Base-by-base conservation (phyloP, 2,329 filamentous ascomycete species). In the Arthrinium phaeospermum region DNA sequence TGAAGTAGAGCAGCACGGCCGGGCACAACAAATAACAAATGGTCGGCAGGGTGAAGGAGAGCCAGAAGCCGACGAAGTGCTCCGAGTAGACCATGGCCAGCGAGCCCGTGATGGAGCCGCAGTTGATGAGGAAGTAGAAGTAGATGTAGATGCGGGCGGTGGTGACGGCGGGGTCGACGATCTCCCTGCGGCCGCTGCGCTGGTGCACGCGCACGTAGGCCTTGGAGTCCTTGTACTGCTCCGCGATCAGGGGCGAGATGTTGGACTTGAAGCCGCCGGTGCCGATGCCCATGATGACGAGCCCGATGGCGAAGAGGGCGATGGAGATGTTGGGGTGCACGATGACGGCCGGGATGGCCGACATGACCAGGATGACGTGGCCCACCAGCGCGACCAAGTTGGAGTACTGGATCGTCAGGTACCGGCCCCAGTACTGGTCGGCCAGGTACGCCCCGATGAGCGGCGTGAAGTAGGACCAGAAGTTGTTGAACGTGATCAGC, bases 231-330 rank as follows among this genome's bases (percentile, higher is more conserved):
- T 85, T 86, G 80, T 92, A 91, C 81, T 94, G 92, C 78, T 94
- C 92, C 24, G 91, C 91, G 71, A 94, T 88, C 27, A 94, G 84
- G 0, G 92, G 91, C 0, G 91, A 91, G 70, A 94, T 89, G 75
- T 94, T 95, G 57, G 91, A 83, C 83, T 94, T 94, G 86, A 94
- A 94, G 73, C 92, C 91, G 73, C 92, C 92, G 0, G 92, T 93
- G 51, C 92, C 92, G 16, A 94, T 80, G 30, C 85, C 85, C 70
- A 87, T 83, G 71, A 82, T 74, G 46, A 87, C 76, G 70, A 87
- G 82, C 12, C 90, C 91, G 78, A 94, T 86, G 71, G 93, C 85
- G 72, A 94, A 89, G 27, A 88, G 88, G 0, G 85, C 90, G 22
- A 93, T 84, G 0, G 91, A 86, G 34, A 84, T 83, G 5, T 88